These are phyloP conservation scores for Colletotrichum sp. DNA, from an alignment of 2,329 filamentous ascomycete genomes.

Conservation along the genomic window DNA sequence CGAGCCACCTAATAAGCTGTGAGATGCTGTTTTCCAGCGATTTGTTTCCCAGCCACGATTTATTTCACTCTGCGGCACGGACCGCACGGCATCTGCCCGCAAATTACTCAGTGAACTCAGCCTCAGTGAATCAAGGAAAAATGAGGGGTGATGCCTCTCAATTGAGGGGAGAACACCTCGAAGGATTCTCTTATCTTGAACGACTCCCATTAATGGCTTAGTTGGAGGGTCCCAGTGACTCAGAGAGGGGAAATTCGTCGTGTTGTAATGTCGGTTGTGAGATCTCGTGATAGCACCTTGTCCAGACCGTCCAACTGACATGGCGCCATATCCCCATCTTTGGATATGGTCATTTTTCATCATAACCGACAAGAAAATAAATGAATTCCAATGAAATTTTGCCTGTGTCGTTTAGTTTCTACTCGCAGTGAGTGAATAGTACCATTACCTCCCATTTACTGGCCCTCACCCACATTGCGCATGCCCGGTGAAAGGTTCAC, in stretches of 20 bases:
- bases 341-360: neutral
- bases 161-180: neutral
- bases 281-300: neutral
- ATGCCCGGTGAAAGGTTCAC: no score
- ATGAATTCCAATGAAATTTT: no score
- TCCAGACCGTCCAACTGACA: neutral
- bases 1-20: neutral
- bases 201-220: neutral
- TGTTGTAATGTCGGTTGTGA: neutral
- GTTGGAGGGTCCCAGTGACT: neutral
- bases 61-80: neutral
- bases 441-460: no score
- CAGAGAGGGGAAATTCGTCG: neutral
- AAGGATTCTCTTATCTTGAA: neutral
- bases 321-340: neutral
- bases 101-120: neutral
- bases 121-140: neutral
- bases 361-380: neutral
- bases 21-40: neutral
- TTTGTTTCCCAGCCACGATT: neutral
- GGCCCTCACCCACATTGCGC: no score
- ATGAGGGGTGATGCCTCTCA: neutral
- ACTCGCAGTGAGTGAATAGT: no score
- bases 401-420: no score
- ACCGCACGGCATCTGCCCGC: neutral